Conservation (phyloP, 1,284 basidiomycete species). For the Entoloma clypeatum region DNA sequence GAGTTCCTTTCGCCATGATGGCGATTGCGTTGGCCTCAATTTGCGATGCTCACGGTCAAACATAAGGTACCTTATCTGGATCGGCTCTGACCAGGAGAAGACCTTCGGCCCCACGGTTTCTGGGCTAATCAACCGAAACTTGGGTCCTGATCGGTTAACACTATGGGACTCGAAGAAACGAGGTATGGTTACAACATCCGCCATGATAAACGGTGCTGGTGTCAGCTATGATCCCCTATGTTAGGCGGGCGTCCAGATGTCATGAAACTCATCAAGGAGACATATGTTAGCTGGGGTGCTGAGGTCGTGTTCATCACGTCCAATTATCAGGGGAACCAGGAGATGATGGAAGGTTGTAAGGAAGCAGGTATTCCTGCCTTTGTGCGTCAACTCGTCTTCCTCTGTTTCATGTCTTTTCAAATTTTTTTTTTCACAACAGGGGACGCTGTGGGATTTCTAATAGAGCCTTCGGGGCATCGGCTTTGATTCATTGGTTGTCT, state of each 20-base stretch:
- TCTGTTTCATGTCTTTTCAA: too few relatives aligned
- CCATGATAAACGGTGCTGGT: too few relatives aligned
- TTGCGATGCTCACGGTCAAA: constrained; percentile 11
- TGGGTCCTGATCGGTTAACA: constrained; percentile 63
- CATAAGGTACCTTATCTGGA: constrained; percentile 79
- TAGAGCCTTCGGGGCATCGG: too few relatives aligned
- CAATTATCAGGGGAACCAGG: constrained; percentile 67
- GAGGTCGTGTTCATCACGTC: constrained; percentile 80
- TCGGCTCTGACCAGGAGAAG: constrained; percentile 73
- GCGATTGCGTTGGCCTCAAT: constrained; percentile 2
- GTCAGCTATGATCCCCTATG: too few relatives aligned
- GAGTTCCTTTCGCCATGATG: constrained; percentile 24
- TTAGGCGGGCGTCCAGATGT: constrained; percentile 60
- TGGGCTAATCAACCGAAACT: constrained; percentile 60
- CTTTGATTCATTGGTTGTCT: too few relatives aligned
- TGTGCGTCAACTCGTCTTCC: too few relatives aligned
- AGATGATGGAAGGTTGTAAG: constrained; percentile 78
- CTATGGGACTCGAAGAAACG: constrained; percentile 71
- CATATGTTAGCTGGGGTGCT: constrained; percentile 61
- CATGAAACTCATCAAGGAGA: constrained; percentile 70
- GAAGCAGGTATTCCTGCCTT: constrained; percentile 67
- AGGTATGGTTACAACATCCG: too few relatives aligned
- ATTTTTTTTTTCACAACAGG: too few relatives aligned
- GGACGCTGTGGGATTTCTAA: too few relatives aligned
- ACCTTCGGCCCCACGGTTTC: constrained; percentile 75